Percentiles rank a stretch among this genome's conserved stretches.
phyloP scores from a whole-genome alignment of 306 rosid genomes.

The Citrullus amarus region DNA sequence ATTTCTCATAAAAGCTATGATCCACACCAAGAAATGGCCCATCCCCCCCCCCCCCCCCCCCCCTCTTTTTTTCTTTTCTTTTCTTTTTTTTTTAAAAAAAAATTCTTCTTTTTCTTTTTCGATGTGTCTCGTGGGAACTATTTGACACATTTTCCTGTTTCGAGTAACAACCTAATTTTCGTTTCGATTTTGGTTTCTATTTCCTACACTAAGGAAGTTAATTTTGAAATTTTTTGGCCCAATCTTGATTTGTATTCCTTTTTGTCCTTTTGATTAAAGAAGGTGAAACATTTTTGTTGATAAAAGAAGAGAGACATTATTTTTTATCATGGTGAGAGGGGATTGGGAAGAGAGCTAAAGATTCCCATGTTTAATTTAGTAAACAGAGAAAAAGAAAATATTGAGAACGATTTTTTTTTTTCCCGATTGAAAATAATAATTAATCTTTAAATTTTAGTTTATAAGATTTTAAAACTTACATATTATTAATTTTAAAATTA shows the following conservation, averaged over 20 bases:
- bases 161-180: background rate
- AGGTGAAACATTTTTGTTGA: conserved; percentile 1
- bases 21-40: background rate
- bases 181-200: background rate
- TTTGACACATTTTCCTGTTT: background rate
- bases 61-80: background rate
- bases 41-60: background rate
- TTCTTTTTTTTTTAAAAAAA: no score
- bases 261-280: background rate
- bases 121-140: background rate
- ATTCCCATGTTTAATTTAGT: background rate
- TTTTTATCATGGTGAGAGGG: background rate
- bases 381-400: background rate
- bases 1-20: background rate
- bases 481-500: no score
- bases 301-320: background rate
- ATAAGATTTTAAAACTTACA: no score
- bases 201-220: background rate
- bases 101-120: background rate
- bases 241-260: background rate
- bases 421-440: background rate
- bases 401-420: background rate
- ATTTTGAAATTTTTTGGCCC: background rate
- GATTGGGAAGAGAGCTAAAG: background rate
- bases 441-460: no score